These are phyloP conservation scores for Colletotrichum tofieldiae DNA, from an alignment of 2,329 filamentous ascomycete species.

Conservation along the genomic window DNA sequence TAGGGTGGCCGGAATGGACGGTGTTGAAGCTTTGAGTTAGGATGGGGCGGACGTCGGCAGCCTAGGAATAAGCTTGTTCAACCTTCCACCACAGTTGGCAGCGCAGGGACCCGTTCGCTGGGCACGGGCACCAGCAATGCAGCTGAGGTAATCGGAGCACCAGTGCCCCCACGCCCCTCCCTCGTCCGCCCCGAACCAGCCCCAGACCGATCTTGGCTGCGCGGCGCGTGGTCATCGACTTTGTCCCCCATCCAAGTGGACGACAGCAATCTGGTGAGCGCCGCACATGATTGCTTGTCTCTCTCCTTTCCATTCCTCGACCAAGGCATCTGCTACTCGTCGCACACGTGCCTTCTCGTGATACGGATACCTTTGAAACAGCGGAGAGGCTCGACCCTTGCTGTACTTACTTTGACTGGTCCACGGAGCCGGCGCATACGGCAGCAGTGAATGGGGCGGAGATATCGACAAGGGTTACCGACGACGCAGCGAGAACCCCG, in stretches of 20 bases:
- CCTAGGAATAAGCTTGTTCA: constrained; percentile 7
- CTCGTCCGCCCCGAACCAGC: constrained; percentile 13
- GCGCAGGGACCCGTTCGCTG: not conserved
- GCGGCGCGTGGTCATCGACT: constrained; percentile 39
- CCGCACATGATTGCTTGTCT: constrained; percentile 40
- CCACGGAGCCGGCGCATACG: not conserved
- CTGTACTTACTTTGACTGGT: not conserved
- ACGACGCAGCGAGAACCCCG: constrained; percentile 11
- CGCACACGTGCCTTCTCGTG: not conserved
- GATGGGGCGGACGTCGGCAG: not conserved
- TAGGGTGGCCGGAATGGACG: not conserved
- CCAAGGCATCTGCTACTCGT: not conserved
- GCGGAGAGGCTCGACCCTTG: not conserved
- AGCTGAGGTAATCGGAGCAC: constrained; percentile 30
- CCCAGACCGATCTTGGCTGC: constrained; percentile 35
- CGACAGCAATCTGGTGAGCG: constrained; percentile 33
- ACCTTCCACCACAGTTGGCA: not conserved
- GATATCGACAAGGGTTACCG: constrained; percentile 11
- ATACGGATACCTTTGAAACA: constrained; percentile 1
- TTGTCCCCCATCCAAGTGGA: constrained; percentile 35
- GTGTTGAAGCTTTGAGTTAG: not conserved
- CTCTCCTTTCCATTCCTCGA: not conserved
- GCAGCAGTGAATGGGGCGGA: constrained; percentile 5
- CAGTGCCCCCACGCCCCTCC: constrained; percentile 14
- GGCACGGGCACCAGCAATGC: not conserved